Evolutionary conservation across 192 early-diverging fungal genomes (phyloP).

Genomic region (Mortierella claussenii): DNA sequence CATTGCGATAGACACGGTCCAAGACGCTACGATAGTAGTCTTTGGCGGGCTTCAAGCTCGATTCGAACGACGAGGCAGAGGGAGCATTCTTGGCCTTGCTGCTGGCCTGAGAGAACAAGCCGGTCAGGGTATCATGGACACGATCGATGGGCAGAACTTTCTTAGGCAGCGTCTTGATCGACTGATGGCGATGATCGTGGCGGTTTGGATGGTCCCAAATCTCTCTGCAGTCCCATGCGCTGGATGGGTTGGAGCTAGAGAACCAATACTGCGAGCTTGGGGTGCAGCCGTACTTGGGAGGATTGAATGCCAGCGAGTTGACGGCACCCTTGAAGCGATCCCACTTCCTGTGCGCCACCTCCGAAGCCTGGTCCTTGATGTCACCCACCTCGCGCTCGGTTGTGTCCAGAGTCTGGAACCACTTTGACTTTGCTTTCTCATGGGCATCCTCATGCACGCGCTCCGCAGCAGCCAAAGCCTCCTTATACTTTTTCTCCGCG

Average conservation of each 20-base stretch:
- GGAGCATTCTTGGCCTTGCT: slow-evolving; percentile 31
- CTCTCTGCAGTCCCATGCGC: slow-evolving; percentile 43
- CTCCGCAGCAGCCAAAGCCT: slow-evolving; percentile 33
- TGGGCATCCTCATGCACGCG: slow-evolving; percentile 40
- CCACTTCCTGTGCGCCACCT: slow-evolving; percentile 38
- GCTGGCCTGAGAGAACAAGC: slow-evolving; percentile 16
- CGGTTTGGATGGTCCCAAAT: slow-evolving; percentile 45
- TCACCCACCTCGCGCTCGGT: slow-evolving; percentile 41
- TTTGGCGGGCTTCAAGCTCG: slow-evolving; percentile 21
- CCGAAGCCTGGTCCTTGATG: slow-evolving; percentile 29
- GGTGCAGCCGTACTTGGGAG: slow-evolving; percentile 47
- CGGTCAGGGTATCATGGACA: slow-evolving; percentile 28
- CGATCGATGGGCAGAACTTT: slow-evolving; percentile 25
- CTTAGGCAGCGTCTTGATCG: slow-evolving; percentile 39
- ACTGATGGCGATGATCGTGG: slow-evolving; percentile 18
- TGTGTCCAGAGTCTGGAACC: slow-evolving; percentile 39
- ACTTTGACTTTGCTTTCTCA: slow-evolving; percentile 43
- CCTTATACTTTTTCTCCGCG: slow-evolving; percentile 35
- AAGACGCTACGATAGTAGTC: slow-evolving; percentile 24
- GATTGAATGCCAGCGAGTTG: slow-evolving; percentile 37
- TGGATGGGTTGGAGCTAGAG: slow-evolving; percentile 16
- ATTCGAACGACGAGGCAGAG: slow-evolving; percentile 23
- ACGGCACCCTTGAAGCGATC: slow-evolving; percentile 47
- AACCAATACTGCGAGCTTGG: slow-evolving; percentile 50
- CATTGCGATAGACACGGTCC: slow-evolving; percentile 14